phyloP scores from a whole-genome alignment of 768 basidiomycete genomes.

The Suillus hirtellus region DNA sequence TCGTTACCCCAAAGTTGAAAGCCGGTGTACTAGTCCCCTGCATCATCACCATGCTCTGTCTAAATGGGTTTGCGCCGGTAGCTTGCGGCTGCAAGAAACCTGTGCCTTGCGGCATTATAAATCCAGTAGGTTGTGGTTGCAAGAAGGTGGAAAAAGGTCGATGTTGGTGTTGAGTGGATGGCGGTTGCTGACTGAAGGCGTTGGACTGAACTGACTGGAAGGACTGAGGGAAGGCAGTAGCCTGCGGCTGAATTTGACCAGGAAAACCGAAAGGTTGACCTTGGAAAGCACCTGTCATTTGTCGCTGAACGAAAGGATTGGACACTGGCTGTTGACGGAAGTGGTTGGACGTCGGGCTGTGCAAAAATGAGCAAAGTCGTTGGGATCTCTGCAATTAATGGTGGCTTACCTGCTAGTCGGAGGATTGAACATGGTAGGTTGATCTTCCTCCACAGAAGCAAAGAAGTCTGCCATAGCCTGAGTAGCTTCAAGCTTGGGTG shows the following conservation, averaged over 20 bases:
- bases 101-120: constrained; percentile 40
- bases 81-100: constrained; percentile 52
- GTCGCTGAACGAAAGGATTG: constrained; percentile 78
- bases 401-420: constrained; percentile 49
- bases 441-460: constrained; percentile 79
- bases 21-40: constrained; percentile 60
- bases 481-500: constrained; percentile 36
- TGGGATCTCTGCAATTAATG: neutral
- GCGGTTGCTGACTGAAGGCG: constrained; percentile 36
- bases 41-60: constrained; percentile 72
- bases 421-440: constrained; percentile 70
- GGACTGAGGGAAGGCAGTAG: constrained; percentile 54
- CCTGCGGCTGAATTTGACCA: constrained; percentile 50
- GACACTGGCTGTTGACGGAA: constrained; percentile 58
- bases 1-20: constrained; percentile 35
- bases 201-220: constrained; percentile 33
- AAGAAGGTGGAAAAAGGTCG: constrained; percentile 57
- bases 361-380: constrained; percentile 15
- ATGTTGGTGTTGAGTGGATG: constrained; percentile 41
- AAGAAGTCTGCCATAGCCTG: constrained; percentile 84
- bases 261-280: constrained; percentile 43
- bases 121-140: constrained; percentile 53
- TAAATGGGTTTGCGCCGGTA: constrained; percentile 80
- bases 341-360: constrained; percentile 49
- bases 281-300: constrained; percentile 47